phyloP scores from a whole-genome alignment of 208 protist genomes.

The Leptomonas pyrrhocoris region DNA sequence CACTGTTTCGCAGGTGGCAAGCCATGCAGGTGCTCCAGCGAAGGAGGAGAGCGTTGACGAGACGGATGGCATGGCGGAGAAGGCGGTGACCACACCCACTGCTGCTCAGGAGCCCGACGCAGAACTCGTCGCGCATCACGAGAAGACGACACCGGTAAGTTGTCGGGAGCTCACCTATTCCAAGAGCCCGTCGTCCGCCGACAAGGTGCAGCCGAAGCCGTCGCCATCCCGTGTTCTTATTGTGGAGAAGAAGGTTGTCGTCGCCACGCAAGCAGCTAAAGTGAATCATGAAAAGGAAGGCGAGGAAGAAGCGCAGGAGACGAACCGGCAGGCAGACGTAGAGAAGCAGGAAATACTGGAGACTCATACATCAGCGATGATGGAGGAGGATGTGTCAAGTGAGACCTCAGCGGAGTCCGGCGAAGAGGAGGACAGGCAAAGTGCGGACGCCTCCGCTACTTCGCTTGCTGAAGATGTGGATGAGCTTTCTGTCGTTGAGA shows the following conservation, averaged over 20 bases:
- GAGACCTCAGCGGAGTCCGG: neutral
- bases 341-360: neutral
- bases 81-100: neutral
- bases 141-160: neutral
- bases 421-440: neutral
- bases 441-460: neutral
- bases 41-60: neutral
- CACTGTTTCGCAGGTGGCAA: neutral
- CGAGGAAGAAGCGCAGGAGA: neutral
- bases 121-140: neutral
- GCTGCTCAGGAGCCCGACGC: neutral
- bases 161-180: constrained; percentile 6
- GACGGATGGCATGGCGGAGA: neutral
- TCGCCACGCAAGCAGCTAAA: neutral
- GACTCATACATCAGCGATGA: neutral
- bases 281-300: neutral
- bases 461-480: neutral
- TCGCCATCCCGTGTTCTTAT: neutral
- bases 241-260: neutral
- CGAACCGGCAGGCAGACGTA: neutral
- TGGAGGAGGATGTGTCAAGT: neutral
- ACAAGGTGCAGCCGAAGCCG: neutral
- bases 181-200: neutral
- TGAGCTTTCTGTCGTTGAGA: neutral
- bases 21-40: neutral